Conservation (phyloP, 1,139 yeast species). For the Blastobotrys elegans region DNA sequence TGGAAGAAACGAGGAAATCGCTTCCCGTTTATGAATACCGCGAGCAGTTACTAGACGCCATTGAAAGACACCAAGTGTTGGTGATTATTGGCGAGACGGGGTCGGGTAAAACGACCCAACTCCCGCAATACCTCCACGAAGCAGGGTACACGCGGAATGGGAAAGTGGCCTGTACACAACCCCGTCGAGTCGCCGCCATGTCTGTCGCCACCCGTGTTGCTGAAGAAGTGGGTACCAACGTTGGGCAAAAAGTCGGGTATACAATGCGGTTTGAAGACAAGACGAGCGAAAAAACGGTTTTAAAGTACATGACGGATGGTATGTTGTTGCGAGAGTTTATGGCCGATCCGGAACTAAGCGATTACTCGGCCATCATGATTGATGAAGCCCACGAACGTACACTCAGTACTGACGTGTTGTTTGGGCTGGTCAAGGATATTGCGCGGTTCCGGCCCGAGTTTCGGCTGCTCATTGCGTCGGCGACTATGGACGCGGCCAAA, state of each 20-base stretch:
- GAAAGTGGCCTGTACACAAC: slow-evolving; percentile 88
- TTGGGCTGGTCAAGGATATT: slow-evolving; percentile 77
- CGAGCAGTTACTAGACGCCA: slow-evolving; percentile 55
- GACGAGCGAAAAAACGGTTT: slow-evolving; percentile 55
- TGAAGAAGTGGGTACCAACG: slow-evolving; percentile 64
- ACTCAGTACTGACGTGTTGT: slow-evolving; percentile 80
- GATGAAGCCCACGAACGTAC: slow-evolving; percentile 98
- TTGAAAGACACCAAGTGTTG: slow-evolving; percentile 62
- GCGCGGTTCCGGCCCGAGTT: slow-evolving; percentile 60
- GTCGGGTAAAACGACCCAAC: slow-evolving; percentile 93
- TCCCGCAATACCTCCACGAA: slow-evolving; percentile 83
- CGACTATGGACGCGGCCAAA: slow-evolving; percentile 86
- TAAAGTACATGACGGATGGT: slow-evolving; percentile 93
- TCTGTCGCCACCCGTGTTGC: slow-evolving; percentile 92
- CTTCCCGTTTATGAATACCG: slow-evolving; percentile 74
- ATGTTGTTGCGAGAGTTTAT: slow-evolving; percentile 83
- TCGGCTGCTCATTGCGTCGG: slow-evolving; percentile 78
- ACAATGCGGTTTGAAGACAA: slow-evolving; percentile 81
- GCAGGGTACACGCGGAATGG: slow-evolving; percentile 63
- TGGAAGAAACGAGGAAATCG: slow-evolving; percentile 51
- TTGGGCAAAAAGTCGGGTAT: slow-evolving; percentile 85
- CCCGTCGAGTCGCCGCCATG: slow-evolving; percentile 92
- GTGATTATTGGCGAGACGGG: slow-evolving; percentile 97
- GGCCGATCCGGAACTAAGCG: slow-evolving; percentile 61
- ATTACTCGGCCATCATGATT: slow-evolving; percentile 79